Evolutionary conservation across 2,329 filamentous ascomycete genomes (phyloP), one percentile per base, ranked within the genome.

Genomic region (Aaosphaeria arxii): DNA sequence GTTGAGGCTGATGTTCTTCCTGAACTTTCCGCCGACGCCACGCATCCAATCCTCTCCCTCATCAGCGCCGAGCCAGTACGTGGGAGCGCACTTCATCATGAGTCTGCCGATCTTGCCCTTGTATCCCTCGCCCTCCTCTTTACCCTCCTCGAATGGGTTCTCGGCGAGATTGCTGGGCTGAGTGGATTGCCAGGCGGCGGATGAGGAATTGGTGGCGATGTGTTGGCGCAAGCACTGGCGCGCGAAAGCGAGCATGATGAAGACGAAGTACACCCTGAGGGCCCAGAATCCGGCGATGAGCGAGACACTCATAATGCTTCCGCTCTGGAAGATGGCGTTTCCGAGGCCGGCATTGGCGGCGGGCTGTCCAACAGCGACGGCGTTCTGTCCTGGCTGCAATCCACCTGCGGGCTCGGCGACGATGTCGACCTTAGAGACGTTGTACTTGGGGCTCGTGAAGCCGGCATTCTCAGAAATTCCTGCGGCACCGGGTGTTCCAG

Each of bases 171-270:
- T 73, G 33, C 74, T 66, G 4, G 72, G 71, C 4, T 74, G 61
- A 5, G 73, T 67, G 24, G 62, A 49, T 47, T 77, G 59, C 55
- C 74, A 75, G n/a, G 75, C 71, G 11, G 74, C 61, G 24, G 57
- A 61, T 5, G 74, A 74, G 11, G 75, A 69, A 54, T 65, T 71
- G 31, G 63, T 62, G 32, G 79, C 73, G 43, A 87, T 78, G 66
- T 89, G 83, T 57, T 85, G 84, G 50, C 88, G 81, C 43, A 96
- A 73, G 11, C 89, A 86, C 64, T 86, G 82, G 53, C 89, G 83
- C 4, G 91, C 89, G 68, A 88, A 94, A 5, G 89, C 84, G 72
- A 95, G 84, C 67, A 95, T 84, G 46, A 96, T 80, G 35, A 96
- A 75, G 57, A 88, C 83, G 60, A 95, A 91, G 74, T 96, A 96